Base-by-base conservation (phyloP, 1,284 basidiomycete species). In the Ceratobasidium sp. region DNA sequence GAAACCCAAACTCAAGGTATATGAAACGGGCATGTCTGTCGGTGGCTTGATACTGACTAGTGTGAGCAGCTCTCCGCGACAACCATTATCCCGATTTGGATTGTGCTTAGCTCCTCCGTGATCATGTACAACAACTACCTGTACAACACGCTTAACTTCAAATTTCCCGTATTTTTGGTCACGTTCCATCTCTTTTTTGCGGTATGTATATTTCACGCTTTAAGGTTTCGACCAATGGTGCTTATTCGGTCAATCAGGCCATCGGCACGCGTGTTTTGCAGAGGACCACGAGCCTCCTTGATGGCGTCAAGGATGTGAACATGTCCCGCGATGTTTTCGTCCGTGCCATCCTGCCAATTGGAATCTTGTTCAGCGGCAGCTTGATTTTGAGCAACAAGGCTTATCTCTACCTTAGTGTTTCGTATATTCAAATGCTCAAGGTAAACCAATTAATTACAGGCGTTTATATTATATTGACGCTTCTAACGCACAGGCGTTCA, bases 391-490 rank as follows among this genome's bases (percentile, higher is more conserved):
- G 90, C 80, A 98, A 98, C 82, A 95, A 93, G 68, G 94, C 96
- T 15, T 98, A 98, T 79, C 88, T 98, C 38, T 90, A 94, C 72
- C 87, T 98, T 68, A 90, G 87, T 72, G 93, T 98, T 32, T 88
- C 92, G 1, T 98, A 96, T 80, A 97, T 98, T 74, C 96, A 98
- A 79, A 98, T 98, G 96, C 90, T 98, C 81, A 97, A 97, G 87
- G 92, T 90, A 69, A 69, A 77, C 20, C 31, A 15, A 27, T n/a
- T 42, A 38, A 47, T 6, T 43, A 8, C 22, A 13, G 40, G 79
- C 64, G 31, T 35, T 29, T 27, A 57, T 10, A 68, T 73, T 55
- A 17, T 58, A 17, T 42, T 40, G 43, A 57, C 53, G 57, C 47
- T 60, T 53, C 55, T 72, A 25, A 47, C 45, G 34, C 32, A 20